Evolutionary conservation across 2,329 filamentous ascomycete genomes (phyloP).

Genomic region (Epichloe sp.): DNA sequence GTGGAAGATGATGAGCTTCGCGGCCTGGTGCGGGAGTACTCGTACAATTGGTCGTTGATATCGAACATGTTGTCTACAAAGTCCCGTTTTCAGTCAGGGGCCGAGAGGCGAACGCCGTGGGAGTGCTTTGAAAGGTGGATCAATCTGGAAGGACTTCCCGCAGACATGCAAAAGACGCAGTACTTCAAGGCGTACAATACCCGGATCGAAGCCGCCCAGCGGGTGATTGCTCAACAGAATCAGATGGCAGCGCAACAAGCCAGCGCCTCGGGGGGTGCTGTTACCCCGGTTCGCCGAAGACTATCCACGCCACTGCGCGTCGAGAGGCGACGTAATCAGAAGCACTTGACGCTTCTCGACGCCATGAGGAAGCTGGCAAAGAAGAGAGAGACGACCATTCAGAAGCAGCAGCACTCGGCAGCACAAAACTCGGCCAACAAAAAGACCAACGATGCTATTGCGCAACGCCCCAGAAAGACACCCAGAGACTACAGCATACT

Average conservation of each 20-base stretch:
- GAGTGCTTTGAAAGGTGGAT: slow-evolving; percentile 98
- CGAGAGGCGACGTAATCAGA: slow-evolving; percentile 73
- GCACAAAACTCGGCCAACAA: slow-evolving; percentile 65
- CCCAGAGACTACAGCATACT: slow-evolving; percentile 84
- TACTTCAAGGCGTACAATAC: slow-evolving; percentile 71
- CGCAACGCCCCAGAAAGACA: slow-evolving; percentile 50
- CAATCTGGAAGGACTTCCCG: slow-evolving; percentile 74
- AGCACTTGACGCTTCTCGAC: slow-evolving; percentile 80
- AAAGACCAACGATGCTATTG: slow-evolving; percentile 57
- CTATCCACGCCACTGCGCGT: slow-evolving; percentile 72
- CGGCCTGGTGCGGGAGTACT: slow-evolving; percentile 75
- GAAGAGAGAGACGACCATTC: slow-evolving; percentile 72
- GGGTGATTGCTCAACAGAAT: slow-evolving; percentile 39
- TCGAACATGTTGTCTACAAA: slow-evolving; percentile 63
- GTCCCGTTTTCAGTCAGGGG: slow-evolving; percentile 69
- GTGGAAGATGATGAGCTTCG: slow-evolving; percentile 85
- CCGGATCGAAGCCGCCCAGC: slow-evolving; percentile 47
- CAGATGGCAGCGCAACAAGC: slow-evolving; percentile 39
- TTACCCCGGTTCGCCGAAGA: slow-evolving; percentile 42
- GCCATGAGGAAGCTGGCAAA: slow-evolving; percentile 92
- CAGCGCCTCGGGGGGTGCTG: slow-evolving; percentile 22
- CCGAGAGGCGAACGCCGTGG: slow-evolving; percentile 88
- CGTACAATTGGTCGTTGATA: slow-evolving; percentile 96
- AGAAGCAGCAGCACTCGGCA: slow-evolving; percentile 82
- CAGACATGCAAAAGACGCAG: slow-evolving; percentile 87